Evolutionary conservation across 345 rosid genomes (phyloP).

Genomic region (Dovyalis caffra): DNA sequence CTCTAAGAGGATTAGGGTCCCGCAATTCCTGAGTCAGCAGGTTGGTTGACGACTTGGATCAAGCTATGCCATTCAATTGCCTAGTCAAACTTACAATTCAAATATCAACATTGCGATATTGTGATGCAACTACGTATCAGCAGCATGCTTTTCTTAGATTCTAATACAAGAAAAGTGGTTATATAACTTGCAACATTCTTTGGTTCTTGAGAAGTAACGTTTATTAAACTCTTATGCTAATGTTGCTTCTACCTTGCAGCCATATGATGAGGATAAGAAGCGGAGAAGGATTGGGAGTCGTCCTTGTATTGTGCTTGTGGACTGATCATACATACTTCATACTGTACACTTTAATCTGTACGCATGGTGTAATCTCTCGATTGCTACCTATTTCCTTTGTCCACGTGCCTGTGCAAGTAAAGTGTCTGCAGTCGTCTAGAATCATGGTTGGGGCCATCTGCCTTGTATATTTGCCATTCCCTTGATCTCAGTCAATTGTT

Average conservation of each 20-base stretch:
- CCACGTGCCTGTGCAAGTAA: not conserved
- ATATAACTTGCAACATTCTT: not conserved
- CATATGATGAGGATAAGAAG: constrained; percentile 39
- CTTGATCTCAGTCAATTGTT: not conserved
- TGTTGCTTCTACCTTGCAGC: constrained; percentile 32
- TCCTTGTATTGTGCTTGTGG: constrained; percentile 46
- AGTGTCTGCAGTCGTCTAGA: not conserved
- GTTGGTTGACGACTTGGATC: not conserved
- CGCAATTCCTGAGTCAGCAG: constrained; percentile 54
- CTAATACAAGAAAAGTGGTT: not conserved
- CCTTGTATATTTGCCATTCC: constrained; percentile 1
- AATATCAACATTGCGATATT: not conserved
- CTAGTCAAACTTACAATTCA: not conserved
- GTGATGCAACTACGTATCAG: not conserved
- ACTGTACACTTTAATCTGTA: not conserved
- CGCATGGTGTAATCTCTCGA: not conserved
- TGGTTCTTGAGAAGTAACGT: not conserved
- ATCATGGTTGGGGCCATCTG: not conserved
- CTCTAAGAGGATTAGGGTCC: constrained; percentile 79
- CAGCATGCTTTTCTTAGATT: not conserved
- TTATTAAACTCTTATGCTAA: not conserved
- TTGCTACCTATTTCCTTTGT: not conserved
- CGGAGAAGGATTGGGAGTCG: constrained; percentile 26
- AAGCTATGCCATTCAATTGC: not conserved
- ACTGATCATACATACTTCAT: constrained; percentile 20